phyloP scores from a whole-genome alignment of 352 stramenopile genomes.

The Phytophthora fragariae region DNA sequence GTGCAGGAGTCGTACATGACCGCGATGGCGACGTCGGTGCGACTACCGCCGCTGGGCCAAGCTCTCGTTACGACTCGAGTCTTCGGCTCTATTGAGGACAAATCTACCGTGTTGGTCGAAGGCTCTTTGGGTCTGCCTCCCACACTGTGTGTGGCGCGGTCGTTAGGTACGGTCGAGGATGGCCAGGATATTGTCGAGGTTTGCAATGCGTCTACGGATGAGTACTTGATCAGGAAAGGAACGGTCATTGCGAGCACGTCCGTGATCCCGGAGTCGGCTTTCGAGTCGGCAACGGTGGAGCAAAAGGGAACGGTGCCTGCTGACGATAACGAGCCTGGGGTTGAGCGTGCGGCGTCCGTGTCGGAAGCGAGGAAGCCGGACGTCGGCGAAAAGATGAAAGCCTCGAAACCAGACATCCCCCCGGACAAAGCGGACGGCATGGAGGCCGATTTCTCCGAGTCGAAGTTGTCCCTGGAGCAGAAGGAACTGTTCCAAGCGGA shows the following conservation, averaged over 20 bases:
- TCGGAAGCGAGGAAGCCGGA: not conserved
- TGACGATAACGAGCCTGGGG: not conserved
- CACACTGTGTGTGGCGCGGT: too few species aligned
- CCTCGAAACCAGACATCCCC: not conserved
- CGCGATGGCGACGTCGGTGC: not conserved
- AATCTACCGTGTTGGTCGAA: too few species aligned
- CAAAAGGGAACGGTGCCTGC: too few species aligned
- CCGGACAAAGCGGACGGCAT: not conserved
- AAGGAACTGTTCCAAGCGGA: not conserved
- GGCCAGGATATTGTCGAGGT: not conserved
- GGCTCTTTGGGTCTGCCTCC: too few species aligned
- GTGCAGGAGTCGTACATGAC: not conserved
- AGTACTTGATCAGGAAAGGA: conserved; percentile 4
- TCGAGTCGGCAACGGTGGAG: not conserved
- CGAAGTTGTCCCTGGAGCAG: not conserved
- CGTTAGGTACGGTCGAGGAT: too few species aligned
- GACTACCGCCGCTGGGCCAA: not conserved
- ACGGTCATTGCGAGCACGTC: not conserved
- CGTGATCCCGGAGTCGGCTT: conserved; percentile 9
- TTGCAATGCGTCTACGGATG: conserved; percentile 10
- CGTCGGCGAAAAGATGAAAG: not conserved
- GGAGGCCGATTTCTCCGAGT: not conserved
- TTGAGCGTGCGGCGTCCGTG: not conserved
- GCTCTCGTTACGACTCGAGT: conserved; percentile 2
- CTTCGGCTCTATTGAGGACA: not conserved